Conservation (phyloP, 805 yeast genomes). For the Yueomyces sinensis region DNA sequence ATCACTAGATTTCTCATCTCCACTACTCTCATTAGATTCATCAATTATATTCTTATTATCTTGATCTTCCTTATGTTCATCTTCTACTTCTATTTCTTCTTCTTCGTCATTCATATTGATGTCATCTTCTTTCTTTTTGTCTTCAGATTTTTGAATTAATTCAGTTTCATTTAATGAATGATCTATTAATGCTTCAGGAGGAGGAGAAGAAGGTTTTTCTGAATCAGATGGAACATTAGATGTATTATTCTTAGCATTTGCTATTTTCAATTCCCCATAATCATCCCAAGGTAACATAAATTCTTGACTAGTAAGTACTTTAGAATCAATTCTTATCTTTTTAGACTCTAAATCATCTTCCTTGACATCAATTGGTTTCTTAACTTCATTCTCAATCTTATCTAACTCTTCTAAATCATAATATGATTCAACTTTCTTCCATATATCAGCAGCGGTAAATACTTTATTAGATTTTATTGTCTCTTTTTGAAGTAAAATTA, state of each 20-base stretch:
- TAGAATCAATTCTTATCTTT: background rate
- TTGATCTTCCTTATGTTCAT: conserved; percentile 2
- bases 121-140: background rate
- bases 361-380: background rate
- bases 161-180: background rate
- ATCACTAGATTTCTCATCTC: too few relatives aligned
- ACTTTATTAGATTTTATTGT: conserved; percentile 7
- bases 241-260: conserved; percentile 23
- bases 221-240: conserved; percentile 1
- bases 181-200: too few relatives aligned
- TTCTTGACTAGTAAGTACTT: conserved; percentile 9
- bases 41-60: conserved; percentile 4
- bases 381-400: conserved; percentile 30
- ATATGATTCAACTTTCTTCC: conserved; percentile 39
- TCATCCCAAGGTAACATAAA: conserved; percentile 33
- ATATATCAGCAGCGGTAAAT: conserved; percentile 37
- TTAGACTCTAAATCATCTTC: background rate
- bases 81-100: conserved; percentile 1
- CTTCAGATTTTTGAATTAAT: background rate
- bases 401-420: conserved; percentile 51
- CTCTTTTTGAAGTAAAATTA: conserved; percentile 21
- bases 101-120: background rate
- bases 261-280: conserved; percentile 30
- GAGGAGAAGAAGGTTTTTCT: conserved; percentile 1
- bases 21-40: too few relatives aligned